phyloP scores from a whole-genome alignment of 768 basidiomycete genomes.

The Mycena rosella region DNA sequence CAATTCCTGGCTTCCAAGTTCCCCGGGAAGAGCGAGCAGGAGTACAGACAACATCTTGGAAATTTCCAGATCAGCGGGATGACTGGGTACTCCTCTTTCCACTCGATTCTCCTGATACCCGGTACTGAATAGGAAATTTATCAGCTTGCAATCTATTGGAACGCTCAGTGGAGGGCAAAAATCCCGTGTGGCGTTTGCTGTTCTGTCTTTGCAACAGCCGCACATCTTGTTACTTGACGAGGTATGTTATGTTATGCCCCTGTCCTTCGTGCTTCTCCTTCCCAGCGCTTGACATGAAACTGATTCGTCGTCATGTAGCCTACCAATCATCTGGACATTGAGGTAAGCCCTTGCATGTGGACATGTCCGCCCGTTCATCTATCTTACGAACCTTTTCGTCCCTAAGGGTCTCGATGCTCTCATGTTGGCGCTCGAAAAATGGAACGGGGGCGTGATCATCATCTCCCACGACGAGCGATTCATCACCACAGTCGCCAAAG shows the following conservation, averaged over 20 bases:
- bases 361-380: background rate
- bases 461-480: conserved; percentile 97
- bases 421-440: conserved; percentile 82
- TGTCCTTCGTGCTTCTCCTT: conserved; percentile 2
- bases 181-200: conserved; percentile 93
- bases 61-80: conserved; percentile 98
- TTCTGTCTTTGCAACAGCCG: conserved; percentile 87
- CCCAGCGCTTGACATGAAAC: conserved; percentile 9
- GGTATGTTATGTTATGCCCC: conserved; percentile 57
- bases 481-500: conserved; percentile 89
- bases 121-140: background rate
- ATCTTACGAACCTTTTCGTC: conserved; percentile 25
- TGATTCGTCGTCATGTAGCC: conserved; percentile 60
- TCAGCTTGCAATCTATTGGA: conserved; percentile 84
- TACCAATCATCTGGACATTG: conserved; percentile 96
- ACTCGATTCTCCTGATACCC: conserved; percentile 7
- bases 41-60: conserved; percentile 94
- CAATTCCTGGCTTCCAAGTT: conserved; percentile 93
- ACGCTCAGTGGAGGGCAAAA: conserved; percentile 97
- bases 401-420: conserved; percentile 92
- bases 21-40: conserved; percentile 96
- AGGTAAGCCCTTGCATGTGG: conserved; percentile 57
- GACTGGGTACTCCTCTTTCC: conserved; percentile 79
- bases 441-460: conserved; percentile 94
- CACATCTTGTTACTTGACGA: conserved; percentile 96